phyloP scores from a whole-genome alignment of 345 rosid genomes.

The Citrus reticulata region DNA sequence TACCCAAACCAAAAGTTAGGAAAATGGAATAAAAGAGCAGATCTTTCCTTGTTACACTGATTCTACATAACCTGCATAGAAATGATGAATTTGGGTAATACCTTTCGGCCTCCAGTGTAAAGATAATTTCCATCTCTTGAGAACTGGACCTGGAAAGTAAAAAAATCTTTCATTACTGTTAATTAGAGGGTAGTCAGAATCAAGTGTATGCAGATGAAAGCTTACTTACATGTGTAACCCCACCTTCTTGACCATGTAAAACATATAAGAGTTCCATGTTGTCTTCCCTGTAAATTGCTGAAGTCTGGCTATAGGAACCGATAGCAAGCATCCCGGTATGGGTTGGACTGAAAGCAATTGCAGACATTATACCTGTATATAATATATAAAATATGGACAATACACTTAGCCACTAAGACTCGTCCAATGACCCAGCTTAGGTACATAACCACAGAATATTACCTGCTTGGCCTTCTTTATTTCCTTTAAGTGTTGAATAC shows the following conservation, averaged over 20 bases:
- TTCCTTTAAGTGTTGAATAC: slow-evolving; percentile 70
- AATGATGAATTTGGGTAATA: slow-evolving; percentile 15
- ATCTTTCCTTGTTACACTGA: neutral
- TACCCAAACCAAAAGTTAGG: neutral
- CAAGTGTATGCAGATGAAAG: slow-evolving; percentile 2
- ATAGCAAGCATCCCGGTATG: slow-evolving; percentile 85
- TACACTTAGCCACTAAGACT: neutral
- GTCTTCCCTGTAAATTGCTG: slow-evolving; percentile 88
- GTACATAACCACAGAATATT: slow-evolving; percentile 2
- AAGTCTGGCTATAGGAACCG: slow-evolving; percentile 84
- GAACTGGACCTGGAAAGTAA: slow-evolving; percentile 64
- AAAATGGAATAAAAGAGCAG: neutral
- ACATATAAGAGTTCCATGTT: slow-evolving; percentile 91
- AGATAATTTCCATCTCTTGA: slow-evolving; percentile 94
- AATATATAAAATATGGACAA: slow-evolving; percentile 11
- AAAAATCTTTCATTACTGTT: neutral
- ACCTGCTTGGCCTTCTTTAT: slow-evolving; percentile 97
- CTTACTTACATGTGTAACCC: slow-evolving; percentile 82
- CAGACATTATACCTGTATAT: slow-evolving; percentile 72
- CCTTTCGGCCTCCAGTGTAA: slow-evolving; percentile 94
- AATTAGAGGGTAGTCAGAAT: slow-evolving; percentile 7
- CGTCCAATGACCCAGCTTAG: neutral
- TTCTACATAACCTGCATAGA: neutral
- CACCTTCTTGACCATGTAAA: slow-evolving; percentile 97
- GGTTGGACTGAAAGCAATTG: slow-evolving; percentile 76